A percentile compares a stretch with the other conserved stretches of the same genome.
Conservation (phyloP, 805 yeast genomes). For the Debaryomyces prosopidis region DNA sequence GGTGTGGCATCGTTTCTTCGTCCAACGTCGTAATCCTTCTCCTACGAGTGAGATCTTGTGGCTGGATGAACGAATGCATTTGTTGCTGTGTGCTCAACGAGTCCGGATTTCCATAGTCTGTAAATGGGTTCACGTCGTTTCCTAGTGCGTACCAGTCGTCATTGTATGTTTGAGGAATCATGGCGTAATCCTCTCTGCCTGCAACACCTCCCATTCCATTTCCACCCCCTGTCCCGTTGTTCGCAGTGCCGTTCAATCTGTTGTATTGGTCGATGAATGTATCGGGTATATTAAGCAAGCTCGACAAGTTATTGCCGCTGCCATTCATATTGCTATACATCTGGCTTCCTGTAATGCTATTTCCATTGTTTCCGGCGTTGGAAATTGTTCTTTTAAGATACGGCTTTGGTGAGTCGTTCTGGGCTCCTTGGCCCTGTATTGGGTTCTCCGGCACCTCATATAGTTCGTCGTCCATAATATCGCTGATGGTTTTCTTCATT, state of each 20-base stretch:
- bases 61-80: conserved; percentile 15
- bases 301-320: conserved; percentile 22
- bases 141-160: background rate
- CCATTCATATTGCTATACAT: conserved; percentile 3
- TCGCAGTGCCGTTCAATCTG: background rate
- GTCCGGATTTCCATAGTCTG: conserved; percentile 43
- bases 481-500: conserved; percentile 54
- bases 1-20: conserved; percentile 15
- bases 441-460: conserved; percentile 40
- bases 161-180: background rate
- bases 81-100: conserved; percentile 6
- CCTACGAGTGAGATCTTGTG: conserved; percentile 19
- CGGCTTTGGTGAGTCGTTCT: conserved; percentile 9
- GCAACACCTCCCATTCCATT: background rate
- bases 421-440: conserved; percentile 8
- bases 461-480: conserved; percentile 61
- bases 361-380: background rate
- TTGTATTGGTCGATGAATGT: conserved; percentile 25
- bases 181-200: background rate
- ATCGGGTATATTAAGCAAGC: conserved; percentile 33
- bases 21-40: conserved; percentile 36
- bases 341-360: background rate
- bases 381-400: conserved; percentile 5
- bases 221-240: background rate
- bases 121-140: conserved; percentile 29